Conservation (phyloP, 202 grass and related monocot species). For the Zoysia matrella region DNA sequence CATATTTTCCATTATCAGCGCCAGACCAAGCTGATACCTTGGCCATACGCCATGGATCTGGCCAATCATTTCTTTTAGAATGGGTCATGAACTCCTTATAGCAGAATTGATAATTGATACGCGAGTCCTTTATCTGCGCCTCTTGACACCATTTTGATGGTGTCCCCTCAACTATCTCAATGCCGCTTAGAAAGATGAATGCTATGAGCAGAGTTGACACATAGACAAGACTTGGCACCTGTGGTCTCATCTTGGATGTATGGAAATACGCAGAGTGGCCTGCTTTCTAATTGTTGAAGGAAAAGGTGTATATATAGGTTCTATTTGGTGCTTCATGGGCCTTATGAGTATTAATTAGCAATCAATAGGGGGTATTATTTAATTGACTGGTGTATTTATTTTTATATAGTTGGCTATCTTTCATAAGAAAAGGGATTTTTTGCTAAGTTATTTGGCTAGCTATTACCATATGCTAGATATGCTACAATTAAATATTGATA, state of each 20-base stretch:
- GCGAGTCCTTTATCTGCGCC: neutral
- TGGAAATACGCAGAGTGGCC: neutral
- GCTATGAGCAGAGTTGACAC: neutral
- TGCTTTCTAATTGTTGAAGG: neutral
- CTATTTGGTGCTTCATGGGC: neutral
- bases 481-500: neutral
- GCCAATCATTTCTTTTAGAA: neutral
- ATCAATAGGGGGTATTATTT: neutral
- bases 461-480: neutral
- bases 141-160: neutral
- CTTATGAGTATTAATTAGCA: neutral
- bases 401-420: neutral
- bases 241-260: neutral
- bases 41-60: neutral
- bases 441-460: neutral
- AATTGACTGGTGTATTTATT: neutral
- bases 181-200: neutral
- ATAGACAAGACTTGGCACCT: neutral
- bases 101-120: neutral
- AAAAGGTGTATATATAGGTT: neutral
- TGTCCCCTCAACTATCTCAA: neutral
- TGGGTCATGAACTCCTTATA: neutral
- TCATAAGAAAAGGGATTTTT: neutral
- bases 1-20: neutral
- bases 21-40: neutral